These are phyloP conservation scores for Vickermania ingenoplastis DNA, from an alignment of 208 protist species.

Conservation along the genomic window DNA sequence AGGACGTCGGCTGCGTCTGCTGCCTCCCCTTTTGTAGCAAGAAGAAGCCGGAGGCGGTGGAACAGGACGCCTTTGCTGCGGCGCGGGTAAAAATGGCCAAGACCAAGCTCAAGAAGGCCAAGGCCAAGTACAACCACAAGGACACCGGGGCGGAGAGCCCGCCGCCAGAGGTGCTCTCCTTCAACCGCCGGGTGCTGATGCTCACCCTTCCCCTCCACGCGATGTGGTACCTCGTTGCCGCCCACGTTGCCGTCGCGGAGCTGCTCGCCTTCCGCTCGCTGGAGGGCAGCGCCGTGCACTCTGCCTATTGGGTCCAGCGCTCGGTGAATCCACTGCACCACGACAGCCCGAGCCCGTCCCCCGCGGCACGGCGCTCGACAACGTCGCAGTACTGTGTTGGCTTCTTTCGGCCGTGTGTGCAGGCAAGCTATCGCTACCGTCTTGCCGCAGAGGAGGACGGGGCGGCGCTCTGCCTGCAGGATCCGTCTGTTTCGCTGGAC, in stretches of 20 bases:
- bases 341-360: too few relatives aligned
- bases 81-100: background rate
- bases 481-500: background rate
- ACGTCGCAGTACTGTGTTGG: constrained; percentile 8
- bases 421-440: background rate
- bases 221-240: constrained; percentile 15
- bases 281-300: constrained; percentile 15
- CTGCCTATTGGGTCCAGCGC: constrained; percentile 13
- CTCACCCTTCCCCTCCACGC: background rate
- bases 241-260: constrained; percentile 16
- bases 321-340: background rate
- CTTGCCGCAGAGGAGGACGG: background rate
- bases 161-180: background rate
- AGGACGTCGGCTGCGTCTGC: background rate
- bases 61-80: background rate
- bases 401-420: constrained; percentile 8
- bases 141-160: background rate
- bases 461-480: background rate
- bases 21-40: background rate
- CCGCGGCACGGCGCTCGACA: background rate
- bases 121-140: background rate
- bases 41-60: background rate
- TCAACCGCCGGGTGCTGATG: background rate
- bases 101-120: background rate
- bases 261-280: constrained; percentile 10